phyloP scores from a whole-genome alignment of 225 moss, liverwort and hornwort genomes.

The Anthoceros angustus region DNA sequence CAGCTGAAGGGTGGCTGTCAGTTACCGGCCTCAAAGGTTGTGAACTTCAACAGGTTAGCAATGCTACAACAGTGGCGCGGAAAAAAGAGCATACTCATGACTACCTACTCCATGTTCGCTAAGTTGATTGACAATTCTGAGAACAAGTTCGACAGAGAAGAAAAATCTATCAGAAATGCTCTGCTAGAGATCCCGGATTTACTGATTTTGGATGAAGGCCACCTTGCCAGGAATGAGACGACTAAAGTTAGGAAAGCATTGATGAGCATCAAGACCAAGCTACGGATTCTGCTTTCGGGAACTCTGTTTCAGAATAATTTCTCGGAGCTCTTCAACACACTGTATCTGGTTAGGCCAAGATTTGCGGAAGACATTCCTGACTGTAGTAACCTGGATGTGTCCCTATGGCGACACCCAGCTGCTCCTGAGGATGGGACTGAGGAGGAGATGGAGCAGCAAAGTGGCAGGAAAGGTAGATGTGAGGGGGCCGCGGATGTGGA shows the following conservation, averaged over 20 bases:
- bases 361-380: slow-evolving; percentile 55
- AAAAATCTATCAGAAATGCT: slow-evolving; percentile 19
- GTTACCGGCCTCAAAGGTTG: not conserved
- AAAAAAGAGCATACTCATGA: slow-evolving; percentile 31
- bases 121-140: not conserved
- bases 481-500: slow-evolving; percentile 45
- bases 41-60: slow-evolving; percentile 29
- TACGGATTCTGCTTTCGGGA: slow-evolving; percentile 77
- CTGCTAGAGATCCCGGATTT: slow-evolving; percentile 25
- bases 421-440: not conserved
- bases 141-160: slow-evolving; percentile 13
- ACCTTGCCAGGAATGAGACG: slow-evolving; percentile 54
- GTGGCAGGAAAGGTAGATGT: slow-evolving; percentile 16
- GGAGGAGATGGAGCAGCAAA: not conserved
- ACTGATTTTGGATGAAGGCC: slow-evolving; percentile 66
- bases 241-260: slow-evolving; percentile 53
- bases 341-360: slow-evolving; percentile 69
- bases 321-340: slow-evolving; percentile 78
- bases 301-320: slow-evolving; percentile 97
- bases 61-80: slow-evolving; percentile 32
- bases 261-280: slow-evolving; percentile 57
- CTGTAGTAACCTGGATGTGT: slow-evolving; percentile 10
- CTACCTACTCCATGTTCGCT: slow-evolving; percentile 36
- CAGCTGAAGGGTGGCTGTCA: slow-evolving; percentile 14
- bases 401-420: slow-evolving; percentile 8